phyloP scores from a whole-genome alignment of 1,284 basidiomycete species.

The Cystobasidium sp. region DNA sequence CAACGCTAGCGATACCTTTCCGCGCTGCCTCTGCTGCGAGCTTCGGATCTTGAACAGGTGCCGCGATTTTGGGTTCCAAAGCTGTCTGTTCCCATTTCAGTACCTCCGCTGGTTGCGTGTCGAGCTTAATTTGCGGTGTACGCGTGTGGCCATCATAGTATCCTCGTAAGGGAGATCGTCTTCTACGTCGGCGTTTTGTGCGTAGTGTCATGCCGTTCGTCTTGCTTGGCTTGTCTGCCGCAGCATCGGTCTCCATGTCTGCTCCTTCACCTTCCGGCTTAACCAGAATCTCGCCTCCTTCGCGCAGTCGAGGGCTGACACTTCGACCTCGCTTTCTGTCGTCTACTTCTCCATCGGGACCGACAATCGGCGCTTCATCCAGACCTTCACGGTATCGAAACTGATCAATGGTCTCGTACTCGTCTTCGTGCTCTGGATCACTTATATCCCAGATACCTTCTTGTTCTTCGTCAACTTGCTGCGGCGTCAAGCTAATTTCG shows the following conservation, averaged over 20 bases:
- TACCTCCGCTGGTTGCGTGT: slow-evolving; percentile 48
- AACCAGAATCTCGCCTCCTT: neutral
- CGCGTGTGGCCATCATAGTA: slow-evolving; percentile 52
- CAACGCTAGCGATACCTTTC: slow-evolving; percentile 25
- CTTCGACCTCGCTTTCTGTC: slow-evolving; percentile 39
- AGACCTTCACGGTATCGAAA: slow-evolving; percentile 30
- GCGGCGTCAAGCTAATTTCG: slow-evolving; percentile 11
- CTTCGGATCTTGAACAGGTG: neutral
- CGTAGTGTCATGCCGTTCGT: neutral
- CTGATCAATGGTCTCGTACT: slow-evolving; percentile 38
- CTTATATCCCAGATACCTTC: slow-evolving; percentile 39
- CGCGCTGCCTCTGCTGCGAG: neutral
- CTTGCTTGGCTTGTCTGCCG: slow-evolving; percentile 43
- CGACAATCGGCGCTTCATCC: slow-evolving; percentile 1
- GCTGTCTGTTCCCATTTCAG: slow-evolving; percentile 41
- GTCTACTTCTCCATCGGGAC: slow-evolving; percentile 26
- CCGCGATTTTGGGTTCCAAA: slow-evolving; percentile 1
- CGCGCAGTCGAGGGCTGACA: slow-evolving; percentile 7
- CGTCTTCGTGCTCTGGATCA: slow-evolving; percentile 18
- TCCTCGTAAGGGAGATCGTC: slow-evolving; percentile 49
- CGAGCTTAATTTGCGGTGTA: slow-evolving; percentile 49
- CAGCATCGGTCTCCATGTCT: slow-evolving; percentile 54
- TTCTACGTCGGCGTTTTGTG: slow-evolving; percentile 46
- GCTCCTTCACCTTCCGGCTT: slow-evolving; percentile 12
- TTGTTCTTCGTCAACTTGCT: slow-evolving; percentile 37